Evolutionary conservation across 768 basidiomycete species (phyloP), one percentile per base, ranked within the genome.

Genomic region (Calocybe gangraenosa): DNA sequence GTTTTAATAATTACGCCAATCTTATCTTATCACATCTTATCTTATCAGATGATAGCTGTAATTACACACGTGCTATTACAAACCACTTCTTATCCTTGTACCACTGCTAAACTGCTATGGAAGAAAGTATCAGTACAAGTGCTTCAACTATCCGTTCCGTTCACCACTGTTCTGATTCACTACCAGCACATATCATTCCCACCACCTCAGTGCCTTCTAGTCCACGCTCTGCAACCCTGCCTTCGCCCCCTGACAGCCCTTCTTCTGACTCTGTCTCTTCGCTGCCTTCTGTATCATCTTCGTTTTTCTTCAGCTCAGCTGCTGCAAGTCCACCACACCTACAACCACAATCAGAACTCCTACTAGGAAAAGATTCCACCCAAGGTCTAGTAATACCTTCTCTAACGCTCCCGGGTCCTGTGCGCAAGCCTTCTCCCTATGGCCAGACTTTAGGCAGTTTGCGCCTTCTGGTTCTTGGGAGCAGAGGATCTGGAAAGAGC

Each of bases 301-400:
- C 82, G 0, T 86, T 86, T 71, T 84, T 87, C 66, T 87, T 85
- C 67, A 85, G 83, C 23, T 87, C 84, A 8, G 81, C 76, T 0
- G 82, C 82, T 10, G 78, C 78, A 0, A 84, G 82, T 50, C 84
- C 80, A 2, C 79, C 76, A 0, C 81, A 77, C 38, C 64, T 68
- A 0, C 72, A 73, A 23, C 61, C 68, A 17, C 68, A 68, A 10
- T 63, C 66, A 17, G 71, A 74, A 44, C 63, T 64, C 50, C 37
- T n/a, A 17, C 34, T 37, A 19, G 53, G 52, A 49, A 61, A 58
- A 42, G 68, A 71, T 20, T 61, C 60, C 9, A 69, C 73, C 51
- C 71, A 74, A 53, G 78, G 77, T 48, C 72, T 87, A 44, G 77
- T 86, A 49, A 87, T 87, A 37, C 85, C 85, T 1, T 86, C 81